Evolutionary conservation across 306 rosid genomes (phyloP), one percentile per base, ranked within the genome.

Genomic region (Rosa chinensis): DNA sequence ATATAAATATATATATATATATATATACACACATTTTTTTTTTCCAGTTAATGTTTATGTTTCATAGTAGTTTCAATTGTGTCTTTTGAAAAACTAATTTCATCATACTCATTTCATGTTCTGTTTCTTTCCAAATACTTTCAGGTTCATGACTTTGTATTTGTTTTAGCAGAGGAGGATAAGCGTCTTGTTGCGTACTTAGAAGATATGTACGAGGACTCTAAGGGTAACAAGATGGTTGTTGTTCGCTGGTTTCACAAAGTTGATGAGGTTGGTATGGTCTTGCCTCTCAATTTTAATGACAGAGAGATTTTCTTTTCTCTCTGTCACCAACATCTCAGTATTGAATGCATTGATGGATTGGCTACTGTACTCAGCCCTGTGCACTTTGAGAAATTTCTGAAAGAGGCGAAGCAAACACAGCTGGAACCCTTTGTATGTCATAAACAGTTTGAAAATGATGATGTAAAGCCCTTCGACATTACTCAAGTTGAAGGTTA

Each of bases 191-290:
- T 92, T 87, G 97, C 99, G 68, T 89, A 94, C 86, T 76, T 94
- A 86, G 97, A 94, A 85, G 99, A 94, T 83, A 63, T 94, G 91
- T 92, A 91, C 40, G 99, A 92, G 84, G 99, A 92, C 87, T 91
- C 92, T 71, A 86, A 84, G 88, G 94, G 97, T 87, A 89, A 87
- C 89, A 94, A 88, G 92, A 94, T 91, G 97, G 97, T 88, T 81
- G 92, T 94, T 88, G 97, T 94, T 79, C 97, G 92, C 72, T 94
- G 99, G 99, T 94, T 91, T 89, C 95, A 94, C 91, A 92, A 90
- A 88, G 79, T 85, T 86, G 99, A 91, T 66, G 97, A 94, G 99
- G 99, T 94, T 92, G 97, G 93, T 91, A 84, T 87, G 84, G 83
- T 37, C 91, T 91, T 94, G 84, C 98, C 97, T 79, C 90, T 56